Base-by-base conservation (phyloP, 495 filamentous ascomycete genomes). In the Daldinia concentrica region DNA sequence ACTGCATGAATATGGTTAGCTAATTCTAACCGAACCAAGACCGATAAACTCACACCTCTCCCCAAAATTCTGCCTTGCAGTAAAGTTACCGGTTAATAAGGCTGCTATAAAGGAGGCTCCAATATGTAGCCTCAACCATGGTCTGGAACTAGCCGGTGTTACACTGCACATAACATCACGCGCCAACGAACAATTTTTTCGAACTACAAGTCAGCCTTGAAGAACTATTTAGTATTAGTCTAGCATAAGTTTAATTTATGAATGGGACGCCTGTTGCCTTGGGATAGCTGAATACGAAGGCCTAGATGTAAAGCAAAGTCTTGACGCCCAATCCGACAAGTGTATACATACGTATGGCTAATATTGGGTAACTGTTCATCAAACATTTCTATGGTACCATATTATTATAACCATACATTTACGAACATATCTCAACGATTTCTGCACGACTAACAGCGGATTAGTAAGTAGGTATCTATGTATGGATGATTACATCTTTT, bases 321-420 rank as follows among this genome's bases (percentile, higher is more conserved):
- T 48, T 48, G 43, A 48, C 43, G 43, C 43, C 43, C 43, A 48
- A 48, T 48, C 43, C 43, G 43, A 48, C 43, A 48, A 48, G 43
- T 48, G 43, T 48, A 24, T 48, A 48, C 19, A 24, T 11, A 24
- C 43, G 43, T 48, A 48, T 48, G 43, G 43, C 43, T 48, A 48
- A 24, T 1, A 24, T 24, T 48, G 43, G 43, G 43, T 48, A 48
- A 48, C 19, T 19, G 19, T 48, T 24, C 43, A 48, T 22, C 43
- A 48, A 48, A 24, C 43, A 12, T 8, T 24, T 48, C 43, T 48
- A 22, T 24, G 19, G 43, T 48, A 48, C 43, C 43, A 24, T 48
- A 48, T 24, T 48, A 48, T 22, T 48, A 22, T 24, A 48, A 48
- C 43, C 43, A 48, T 48, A 48, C 43, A 4, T 48, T 48, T 48